Base-by-base conservation (phyloP, 2,329 filamentous ascomycete genomes). In the Cladophialophora yegresii region DNA sequence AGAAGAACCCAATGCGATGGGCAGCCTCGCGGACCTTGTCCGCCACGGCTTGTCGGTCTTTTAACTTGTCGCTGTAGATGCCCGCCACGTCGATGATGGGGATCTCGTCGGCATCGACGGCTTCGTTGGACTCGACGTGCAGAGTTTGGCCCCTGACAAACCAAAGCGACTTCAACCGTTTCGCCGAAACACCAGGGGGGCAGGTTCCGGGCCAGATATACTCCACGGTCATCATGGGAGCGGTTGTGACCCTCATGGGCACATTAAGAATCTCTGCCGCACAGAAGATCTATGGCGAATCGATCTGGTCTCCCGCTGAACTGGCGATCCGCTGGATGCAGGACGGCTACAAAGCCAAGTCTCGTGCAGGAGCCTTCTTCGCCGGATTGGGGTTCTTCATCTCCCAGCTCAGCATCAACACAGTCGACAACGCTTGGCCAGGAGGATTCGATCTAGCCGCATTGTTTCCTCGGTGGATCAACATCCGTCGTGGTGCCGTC, bases 391-490 rank as follows among this genome's bases (percentile, higher is more conserved):
- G 78, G 2, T 86, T 84, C 75, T 45, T 62, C 20, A 57, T 69
- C 51, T 63, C 62, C 22, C 61, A 64, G 26, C 75, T 86, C 3
- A 81, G 84, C 33, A 81, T 80, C 16, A 85, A 84, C 66, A 79
- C 85, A 54, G 77, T 78, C 3, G 81, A 81, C 9, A 85, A 85
- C 70, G 79, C 77, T 0, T 77, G 85, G 64, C 80, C 79, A 0
- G 82, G 80, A 22, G 83, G 82, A 10, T 85, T 84, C 64, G 83
- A 85, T 70, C 80, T 81, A 0, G 71, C 85, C 5, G 81, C 83
- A 0, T 77, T 86, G 1, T 79, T 83, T 79, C 81, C 84, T 0
- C 74, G 76, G 22, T 85, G 79, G 71, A 72, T 87, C 66, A 85
- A 85, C 66, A 84, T 87, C 70, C 57, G 57, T 36, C 45, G 57